phyloP scores from a whole-genome alignment of 2,329 filamentous ascomycete genomes.

The Corniculantispora saksenae region DNA sequence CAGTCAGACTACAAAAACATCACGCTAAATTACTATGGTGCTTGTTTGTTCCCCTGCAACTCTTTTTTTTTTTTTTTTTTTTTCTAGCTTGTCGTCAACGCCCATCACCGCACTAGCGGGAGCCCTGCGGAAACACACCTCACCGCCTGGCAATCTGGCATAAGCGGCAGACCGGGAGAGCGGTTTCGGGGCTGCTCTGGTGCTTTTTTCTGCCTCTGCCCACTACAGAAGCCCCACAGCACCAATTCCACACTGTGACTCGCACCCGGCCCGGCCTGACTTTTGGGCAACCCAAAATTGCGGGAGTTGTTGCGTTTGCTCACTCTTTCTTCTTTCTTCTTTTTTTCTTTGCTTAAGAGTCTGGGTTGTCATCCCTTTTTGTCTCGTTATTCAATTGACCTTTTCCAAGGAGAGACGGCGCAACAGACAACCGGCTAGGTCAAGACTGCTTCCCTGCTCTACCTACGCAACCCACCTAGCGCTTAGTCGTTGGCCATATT shows the following conservation, averaged over 20 bases:
- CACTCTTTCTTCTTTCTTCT: not conserved
- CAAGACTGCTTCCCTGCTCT: no score
- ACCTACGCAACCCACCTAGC: no score
- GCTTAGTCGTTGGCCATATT: not conserved
- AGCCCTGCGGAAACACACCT: not conserved
- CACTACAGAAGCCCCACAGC: constrained; percentile 5
- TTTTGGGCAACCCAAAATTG: not conserved
- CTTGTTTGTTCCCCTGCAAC: no score
- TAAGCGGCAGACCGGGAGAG: constrained; percentile 9
- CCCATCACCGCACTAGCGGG: not conserved
- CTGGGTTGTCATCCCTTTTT: not conserved
- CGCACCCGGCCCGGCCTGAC: not conserved
- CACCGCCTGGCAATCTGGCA: constrained; percentile 8
- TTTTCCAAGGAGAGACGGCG: not conserved
- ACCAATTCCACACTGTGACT: constrained; percentile 3
- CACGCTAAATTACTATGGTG: no score
- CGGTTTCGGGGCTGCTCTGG: constrained; percentile 23
- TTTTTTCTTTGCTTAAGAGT: not conserved
- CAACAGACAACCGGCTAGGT: not conserved
- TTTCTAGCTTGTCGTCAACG: no score
- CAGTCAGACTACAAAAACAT: not conserved
- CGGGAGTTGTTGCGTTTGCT: not conserved
- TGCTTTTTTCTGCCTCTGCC: constrained; percentile 26
- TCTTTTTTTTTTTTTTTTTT: no score
- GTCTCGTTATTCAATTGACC: not conserved